These are phyloP conservation scores for Fagopyrum esculentum DNA, from an alignment of 148 eudicot species.

Conservation along the genomic window DNA sequence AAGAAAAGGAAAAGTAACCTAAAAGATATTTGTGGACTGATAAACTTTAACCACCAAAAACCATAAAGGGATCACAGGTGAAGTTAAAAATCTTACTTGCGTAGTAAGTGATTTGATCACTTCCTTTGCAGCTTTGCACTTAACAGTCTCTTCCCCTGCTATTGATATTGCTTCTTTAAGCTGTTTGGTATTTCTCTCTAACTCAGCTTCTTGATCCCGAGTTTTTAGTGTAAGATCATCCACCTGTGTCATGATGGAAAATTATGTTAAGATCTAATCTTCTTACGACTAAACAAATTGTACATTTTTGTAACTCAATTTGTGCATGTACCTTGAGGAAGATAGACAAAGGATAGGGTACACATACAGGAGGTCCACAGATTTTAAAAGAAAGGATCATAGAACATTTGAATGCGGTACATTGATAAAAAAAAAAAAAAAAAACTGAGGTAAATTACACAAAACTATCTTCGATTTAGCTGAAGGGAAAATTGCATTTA, in stretches of 20 bases:
- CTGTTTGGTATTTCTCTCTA: constrained; percentile 49
- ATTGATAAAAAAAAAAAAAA: neutral
- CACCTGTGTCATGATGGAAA: constrained; percentile 31
- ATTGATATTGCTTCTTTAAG: constrained; percentile 46
- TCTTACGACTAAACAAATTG: neutral
- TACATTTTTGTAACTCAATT: neutral
- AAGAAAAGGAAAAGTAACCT: neutral
- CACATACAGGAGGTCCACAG: neutral
- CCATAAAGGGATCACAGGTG: neutral
- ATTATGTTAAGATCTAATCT: neutral
- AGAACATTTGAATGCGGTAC: neutral
- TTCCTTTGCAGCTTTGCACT: constrained; percentile 70
- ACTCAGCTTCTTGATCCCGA: constrained; percentile 51
- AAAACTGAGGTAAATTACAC: too few species aligned
- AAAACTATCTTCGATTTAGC: neutral
- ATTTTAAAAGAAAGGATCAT: neutral
- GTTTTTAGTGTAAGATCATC: constrained; percentile 57
- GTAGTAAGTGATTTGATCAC: constrained; percentile 58
- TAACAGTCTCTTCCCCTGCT: constrained; percentile 52
- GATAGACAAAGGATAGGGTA: neutral
- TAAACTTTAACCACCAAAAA: neutral
- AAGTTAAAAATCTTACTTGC: constrained; percentile 34
- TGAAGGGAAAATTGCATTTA: neutral
- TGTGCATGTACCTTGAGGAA: neutral
- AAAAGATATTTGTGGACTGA: neutral